Base-by-base conservation (phyloP, 2,329 filamentous ascomycete genomes). In the Alternaria ethzedia region DNA sequence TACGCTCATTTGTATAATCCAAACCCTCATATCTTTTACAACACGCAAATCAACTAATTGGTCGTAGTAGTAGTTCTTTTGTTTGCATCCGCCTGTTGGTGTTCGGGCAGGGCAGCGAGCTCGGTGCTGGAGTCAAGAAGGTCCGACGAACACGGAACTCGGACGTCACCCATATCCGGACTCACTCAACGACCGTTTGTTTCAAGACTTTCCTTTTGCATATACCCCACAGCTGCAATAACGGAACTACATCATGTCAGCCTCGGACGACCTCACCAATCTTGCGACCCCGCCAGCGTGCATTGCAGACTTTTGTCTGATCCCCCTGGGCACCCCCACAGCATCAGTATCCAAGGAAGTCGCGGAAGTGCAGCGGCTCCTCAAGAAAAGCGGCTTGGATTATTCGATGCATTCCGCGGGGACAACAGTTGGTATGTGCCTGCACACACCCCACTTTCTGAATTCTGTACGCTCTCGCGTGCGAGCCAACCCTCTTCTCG, bases 391-490 rank as follows among this genome's bases (percentile, higher is more conserved):
- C 71, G 93, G 93, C 2, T 80, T 98, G 66, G 90, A 88, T 68
- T 95, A 94, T 78, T 89, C 87, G 50, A 96, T 98, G 93, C 95
- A 98, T 82, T 94, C 92, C 25, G 94, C 94, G 3, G 96, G 95
- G 12, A 97, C 95, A 0, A 98, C 95, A 0, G 87, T 98, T 59
- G 94, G 93, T 96, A 83, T 62, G 89, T 54, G 11, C 64, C 20
- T 28, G 41, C 21, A 28, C 49, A 21, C 28, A 54, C 28, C 21
- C 30, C 30, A 41, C 41, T 20, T 36, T 46, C 23, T 17, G 46
- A 11, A 47, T 28, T 20, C 21, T 49, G 50, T 11, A 49, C 25
- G 30, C 30, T 30, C 28, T 60, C 23, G 57, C 49, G 32, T 59
- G 49, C 26, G 41, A 54, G 57, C 36, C 43, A 54, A 49, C 20